Evolutionary conservation across 495 filamentous ascomycete genomes (phyloP).

Genomic region (Lophiostoma macrostomum): DNA sequence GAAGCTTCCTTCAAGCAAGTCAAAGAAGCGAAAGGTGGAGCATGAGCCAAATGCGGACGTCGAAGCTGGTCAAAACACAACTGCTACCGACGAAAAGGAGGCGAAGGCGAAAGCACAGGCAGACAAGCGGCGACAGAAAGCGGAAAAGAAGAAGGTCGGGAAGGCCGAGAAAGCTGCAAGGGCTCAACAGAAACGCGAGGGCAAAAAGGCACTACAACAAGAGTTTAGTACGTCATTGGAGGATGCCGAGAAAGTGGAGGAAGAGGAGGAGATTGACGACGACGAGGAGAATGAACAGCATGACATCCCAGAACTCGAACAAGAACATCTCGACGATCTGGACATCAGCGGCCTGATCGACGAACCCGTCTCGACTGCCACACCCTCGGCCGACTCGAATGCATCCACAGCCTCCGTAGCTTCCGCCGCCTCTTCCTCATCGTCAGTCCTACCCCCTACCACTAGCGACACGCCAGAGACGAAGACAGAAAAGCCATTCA

Average conservation of each 20-base stretch:
- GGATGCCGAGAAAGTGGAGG: slow-evolving; percentile 21
- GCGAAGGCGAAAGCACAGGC: slow-evolving; percentile 37
- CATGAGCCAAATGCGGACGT: slow-evolving; percentile 40
- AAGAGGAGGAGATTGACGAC: slow-evolving; percentile 15
- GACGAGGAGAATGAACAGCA: slow-evolving; percentile 8
- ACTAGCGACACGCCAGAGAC: slow-evolving; percentile 43
- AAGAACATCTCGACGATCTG: slow-evolving; percentile 28
- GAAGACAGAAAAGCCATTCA: slow-evolving; percentile 42
- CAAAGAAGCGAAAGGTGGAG: slow-evolving; percentile 45
- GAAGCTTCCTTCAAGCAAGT: slow-evolving; percentile 37
- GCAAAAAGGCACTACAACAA: slow-evolving; percentile 38
- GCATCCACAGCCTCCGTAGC: slow-evolving; percentile 39
- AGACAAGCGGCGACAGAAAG: slow-evolving; percentile 42
- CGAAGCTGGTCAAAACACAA: slow-evolving; percentile 38
- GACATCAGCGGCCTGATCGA: slow-evolving; percentile 40
- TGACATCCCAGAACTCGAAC: slow-evolving; percentile 3
- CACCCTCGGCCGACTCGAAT: slow-evolving; percentile 31
- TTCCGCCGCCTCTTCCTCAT: slow-evolving; percentile 25
- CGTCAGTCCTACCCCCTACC: slow-evolving; percentile 33
- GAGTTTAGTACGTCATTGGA: slow-evolving; percentile 16
- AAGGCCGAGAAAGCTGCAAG: slow-evolving; percentile 50
- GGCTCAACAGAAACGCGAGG: slow-evolving; percentile 45
- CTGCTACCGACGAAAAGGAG: slow-evolving; percentile 38
- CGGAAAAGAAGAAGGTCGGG: slow-evolving; percentile 43
- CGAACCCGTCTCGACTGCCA: slow-evolving; percentile 15